These are phyloP conservation scores for Peniophora sp. DNA, from an alignment of 1,284 basidiomycete genomes.

Conservation along the genomic window DNA sequence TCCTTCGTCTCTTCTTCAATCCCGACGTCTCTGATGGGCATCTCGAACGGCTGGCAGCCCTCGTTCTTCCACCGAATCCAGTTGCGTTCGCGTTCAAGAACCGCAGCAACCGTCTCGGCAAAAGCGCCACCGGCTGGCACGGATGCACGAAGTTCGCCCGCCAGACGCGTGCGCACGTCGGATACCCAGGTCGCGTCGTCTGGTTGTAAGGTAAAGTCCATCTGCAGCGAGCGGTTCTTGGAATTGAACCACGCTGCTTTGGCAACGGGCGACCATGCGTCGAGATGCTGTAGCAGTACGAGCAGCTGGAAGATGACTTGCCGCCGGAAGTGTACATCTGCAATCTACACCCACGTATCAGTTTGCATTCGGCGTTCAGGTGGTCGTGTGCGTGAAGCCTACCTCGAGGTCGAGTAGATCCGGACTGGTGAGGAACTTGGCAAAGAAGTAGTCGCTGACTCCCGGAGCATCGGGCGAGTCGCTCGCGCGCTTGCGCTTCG, in stretches of 20 bases:
- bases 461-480: conserved; percentile 39
- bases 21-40: conserved; percentile 48
- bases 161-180: conserved; percentile 53
- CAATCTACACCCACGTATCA: conserved; percentile 44
- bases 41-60: conserved; percentile 68
- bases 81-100: conserved; percentile 75
- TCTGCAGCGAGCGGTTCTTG: conserved; percentile 67
- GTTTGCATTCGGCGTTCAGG: not conserved
- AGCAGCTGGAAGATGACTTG: conserved; percentile 85
- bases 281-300: conserved; percentile 75
- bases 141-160: conserved; percentile 67
- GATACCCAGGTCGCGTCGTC: conserved; percentile 67
- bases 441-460: conserved; percentile 77
- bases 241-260: conserved; percentile 55
- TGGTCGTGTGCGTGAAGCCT: conserved; percentile 10
- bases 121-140: conserved; percentile 68
- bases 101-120: conserved; percentile 59
- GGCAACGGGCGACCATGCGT: conserved; percentile 65
- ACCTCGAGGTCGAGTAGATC: conserved; percentile 85
- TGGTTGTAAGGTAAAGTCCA: conserved; percentile 68
- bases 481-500: conserved; percentile 61
- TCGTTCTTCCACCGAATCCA: conserved; percentile 86
- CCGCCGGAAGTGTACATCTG: conserved; percentile 84
- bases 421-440: conserved; percentile 83
- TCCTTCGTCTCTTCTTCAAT: conserved; percentile 54